phyloP scores from a whole-genome alignment of 768 basidiomycete genomes.

The Suillus alpinus region DNA sequence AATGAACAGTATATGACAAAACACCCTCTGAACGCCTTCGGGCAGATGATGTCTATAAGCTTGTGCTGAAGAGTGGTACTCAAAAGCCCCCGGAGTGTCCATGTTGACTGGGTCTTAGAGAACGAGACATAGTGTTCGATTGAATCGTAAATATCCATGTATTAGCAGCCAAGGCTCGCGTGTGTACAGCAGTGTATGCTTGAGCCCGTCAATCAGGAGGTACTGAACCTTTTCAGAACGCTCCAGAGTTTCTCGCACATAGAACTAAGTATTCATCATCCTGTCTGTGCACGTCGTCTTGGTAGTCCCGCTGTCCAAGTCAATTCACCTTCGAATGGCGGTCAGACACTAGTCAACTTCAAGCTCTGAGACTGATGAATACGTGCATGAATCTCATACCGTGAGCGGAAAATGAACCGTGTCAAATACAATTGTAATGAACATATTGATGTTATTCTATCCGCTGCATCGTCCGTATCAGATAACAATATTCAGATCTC shows the following conservation, averaged over 20 bases:
- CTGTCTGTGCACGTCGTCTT: too few relatives aligned
- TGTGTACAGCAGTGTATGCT: neutral
- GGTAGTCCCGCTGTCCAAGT: neutral
- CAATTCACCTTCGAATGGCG: neutral
- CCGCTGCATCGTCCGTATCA: neutral
- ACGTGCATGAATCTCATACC: neutral
- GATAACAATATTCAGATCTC: neutral
- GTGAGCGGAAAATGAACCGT: neutral
- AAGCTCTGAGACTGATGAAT: neutral
- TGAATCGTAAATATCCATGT: neutral
- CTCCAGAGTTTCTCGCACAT: neutral
- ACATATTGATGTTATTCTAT: neutral
- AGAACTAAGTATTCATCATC: neutral
- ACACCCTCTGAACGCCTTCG: neutral
- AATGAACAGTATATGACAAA: neutral
- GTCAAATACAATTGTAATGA: neutral
- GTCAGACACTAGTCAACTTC: neutral
- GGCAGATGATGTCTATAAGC: neutral
- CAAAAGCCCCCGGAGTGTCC: neutral
- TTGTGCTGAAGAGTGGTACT: neutral
- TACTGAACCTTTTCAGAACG: neutral
- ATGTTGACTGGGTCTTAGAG: neutral
- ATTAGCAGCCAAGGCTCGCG: neutral
- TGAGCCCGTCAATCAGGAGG: neutral
- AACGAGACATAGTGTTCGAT: neutral